A percentile compares a stretch with the other conserved stretches of the same genome.
Evolutionary conservation across 768 basidiomycete species (phyloP).

Genomic region (Suillus ampliporus): DNA sequence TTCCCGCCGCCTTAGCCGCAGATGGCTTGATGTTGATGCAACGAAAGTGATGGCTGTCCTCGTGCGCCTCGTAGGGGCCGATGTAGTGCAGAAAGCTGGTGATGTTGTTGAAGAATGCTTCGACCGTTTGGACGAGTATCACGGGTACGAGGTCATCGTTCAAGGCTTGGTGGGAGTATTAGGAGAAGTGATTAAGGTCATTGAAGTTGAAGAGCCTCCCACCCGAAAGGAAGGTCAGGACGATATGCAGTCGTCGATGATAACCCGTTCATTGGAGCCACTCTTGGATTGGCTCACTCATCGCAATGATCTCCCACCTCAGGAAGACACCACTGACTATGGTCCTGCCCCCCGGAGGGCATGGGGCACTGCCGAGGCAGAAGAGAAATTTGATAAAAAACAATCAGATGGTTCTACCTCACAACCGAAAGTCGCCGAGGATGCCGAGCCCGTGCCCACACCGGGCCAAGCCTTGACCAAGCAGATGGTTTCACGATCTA

Average conservation of each 20-base stretch:
- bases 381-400: constrained; percentile 30
- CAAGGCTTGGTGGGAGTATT: constrained; percentile 89
- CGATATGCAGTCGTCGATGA: constrained; percentile 27
- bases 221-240: constrained; percentile 21
- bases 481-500: constrained; percentile 85
- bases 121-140: constrained; percentile 93
- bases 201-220: constrained; percentile 59
- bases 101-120: constrained; percentile 98
- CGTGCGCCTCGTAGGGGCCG: constrained; percentile 83
- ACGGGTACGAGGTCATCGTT: constrained; percentile 87
- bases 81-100: constrained; percentile 86
- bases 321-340: constrained; percentile 54
- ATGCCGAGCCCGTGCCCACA: constrained; percentile 58
- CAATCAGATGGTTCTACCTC: constrained; percentile 20
- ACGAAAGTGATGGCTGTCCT: constrained; percentile 87
- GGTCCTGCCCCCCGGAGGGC: constrained; percentile 63
- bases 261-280: constrained; percentile 45
- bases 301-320: constrained; percentile 41
- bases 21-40: constrained; percentile 86
- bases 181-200: constrained; percentile 80
- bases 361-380: constrained; percentile 51
- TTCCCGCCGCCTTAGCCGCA: constrained; percentile 78
- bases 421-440: constrained; percentile 29
- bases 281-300: constrained; percentile 72
- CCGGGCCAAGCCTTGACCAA: constrained; percentile 77